Evolutionary conservation across 1,284 basidiomycete species (phyloP).

Genomic region (Apiotrichum sp.): DNA sequence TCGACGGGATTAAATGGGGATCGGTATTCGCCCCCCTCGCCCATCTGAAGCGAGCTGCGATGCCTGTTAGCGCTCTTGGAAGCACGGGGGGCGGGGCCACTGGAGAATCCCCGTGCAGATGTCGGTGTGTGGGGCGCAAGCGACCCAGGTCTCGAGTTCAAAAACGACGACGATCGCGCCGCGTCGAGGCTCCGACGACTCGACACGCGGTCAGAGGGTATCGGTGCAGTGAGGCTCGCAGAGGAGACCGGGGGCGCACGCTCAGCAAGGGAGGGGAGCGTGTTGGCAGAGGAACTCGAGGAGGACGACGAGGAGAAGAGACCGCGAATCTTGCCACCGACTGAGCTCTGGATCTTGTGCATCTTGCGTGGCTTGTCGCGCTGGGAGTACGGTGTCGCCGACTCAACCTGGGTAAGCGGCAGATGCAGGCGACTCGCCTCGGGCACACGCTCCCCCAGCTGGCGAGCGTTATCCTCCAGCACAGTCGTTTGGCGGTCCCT

Average conservation of each 20-base stretch:
- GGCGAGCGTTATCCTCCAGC: slow-evolving; percentile 27
- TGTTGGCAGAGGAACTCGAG: slow-evolving; percentile 4
- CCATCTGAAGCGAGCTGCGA: slow-evolving; percentile 24
- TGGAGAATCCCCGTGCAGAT: neutral
- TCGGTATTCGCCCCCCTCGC: slow-evolving; percentile 16
- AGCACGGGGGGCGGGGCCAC: neutral
- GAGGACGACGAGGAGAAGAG: slow-evolving; percentile 29
- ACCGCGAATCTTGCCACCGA: slow-evolving; percentile 27
- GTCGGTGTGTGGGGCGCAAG: too few relatives aligned
- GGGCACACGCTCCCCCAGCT: slow-evolving; percentile 6
- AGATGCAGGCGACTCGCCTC: slow-evolving; percentile 3
- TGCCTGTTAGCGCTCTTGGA: neutral
- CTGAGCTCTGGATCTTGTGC: slow-evolving; percentile 24
- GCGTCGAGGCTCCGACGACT: slow-evolving; percentile 2
- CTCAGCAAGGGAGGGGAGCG: slow-evolving; percentile 7
- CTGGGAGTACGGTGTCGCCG: neutral
- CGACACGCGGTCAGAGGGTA: neutral
- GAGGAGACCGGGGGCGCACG: slow-evolving; percentile 17
- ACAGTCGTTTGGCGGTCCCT: slow-evolving; percentile 29
- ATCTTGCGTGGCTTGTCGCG: slow-evolving; percentile 18
- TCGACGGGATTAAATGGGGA: slow-evolving; percentile 25
- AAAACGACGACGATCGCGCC: neutral
- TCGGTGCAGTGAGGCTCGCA: slow-evolving; percentile 1
- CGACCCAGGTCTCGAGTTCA: neutral
- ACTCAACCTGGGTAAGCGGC: neutral